phyloP scores from a whole-genome alignment of 2,329 filamentous ascomycete genomes.

The Alternaria consortialis region DNA sequence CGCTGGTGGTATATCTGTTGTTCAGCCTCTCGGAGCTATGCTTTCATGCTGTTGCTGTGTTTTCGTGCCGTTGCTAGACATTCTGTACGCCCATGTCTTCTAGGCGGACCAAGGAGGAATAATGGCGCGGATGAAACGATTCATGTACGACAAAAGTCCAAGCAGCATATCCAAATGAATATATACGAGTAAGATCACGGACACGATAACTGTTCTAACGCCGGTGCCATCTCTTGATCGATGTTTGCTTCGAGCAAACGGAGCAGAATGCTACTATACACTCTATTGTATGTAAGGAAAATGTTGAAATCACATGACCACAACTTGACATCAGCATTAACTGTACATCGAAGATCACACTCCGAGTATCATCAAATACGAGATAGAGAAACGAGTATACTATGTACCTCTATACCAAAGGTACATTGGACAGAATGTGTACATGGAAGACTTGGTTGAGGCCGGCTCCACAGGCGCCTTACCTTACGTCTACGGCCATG shows the following conservation, averaged over 20 bases:
- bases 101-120: not conserved
- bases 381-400: not conserved
- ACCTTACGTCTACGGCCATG: not conserved
- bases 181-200: not conserved
- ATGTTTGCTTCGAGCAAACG: not conserved
- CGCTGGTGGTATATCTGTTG: slow-evolving; percentile 4
- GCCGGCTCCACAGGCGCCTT: not conserved
- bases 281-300: not conserved
- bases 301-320: not conserved
- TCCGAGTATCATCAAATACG: not conserved
- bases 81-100: not conserved
- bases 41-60: not conserved
- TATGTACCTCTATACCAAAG: not conserved
- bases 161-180: not conserved
- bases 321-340: not conserved
- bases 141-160: not conserved
- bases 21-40: slow-evolving; percentile 1
- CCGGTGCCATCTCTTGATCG: too few relatives aligned
- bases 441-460: fast-evolving
- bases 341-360: too few relatives aligned
- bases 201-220: not conserved
- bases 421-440: too few relatives aligned
- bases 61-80: not conserved
- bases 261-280: not conserved
- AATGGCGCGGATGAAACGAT: not conserved